Conservation (phyloP, 768 basidiomycete species). For the Leccinum subtestaceum region DNA sequence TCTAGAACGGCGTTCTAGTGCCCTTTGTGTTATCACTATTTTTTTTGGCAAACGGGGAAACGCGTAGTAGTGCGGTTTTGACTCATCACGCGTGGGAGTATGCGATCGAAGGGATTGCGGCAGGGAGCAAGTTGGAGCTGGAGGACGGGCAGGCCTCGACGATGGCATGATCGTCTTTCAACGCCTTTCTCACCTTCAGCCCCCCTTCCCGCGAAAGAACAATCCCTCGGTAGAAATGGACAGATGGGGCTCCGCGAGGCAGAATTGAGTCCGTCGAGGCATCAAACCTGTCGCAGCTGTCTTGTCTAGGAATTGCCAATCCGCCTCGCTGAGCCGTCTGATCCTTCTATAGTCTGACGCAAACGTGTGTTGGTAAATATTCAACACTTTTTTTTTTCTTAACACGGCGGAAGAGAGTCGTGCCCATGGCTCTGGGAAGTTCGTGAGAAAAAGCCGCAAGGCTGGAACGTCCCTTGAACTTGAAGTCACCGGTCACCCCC, state of each 20-base stretch:
- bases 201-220: not conserved
- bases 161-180: not conserved
- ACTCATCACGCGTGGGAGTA: not conserved
- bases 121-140: not conserved
- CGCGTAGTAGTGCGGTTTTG: not conserved
- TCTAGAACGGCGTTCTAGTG: not conserved
- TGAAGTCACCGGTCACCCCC: constrained; percentile 1
- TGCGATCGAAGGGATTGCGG: not conserved
- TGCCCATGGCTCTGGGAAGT: not conserved
- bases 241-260: not conserved
- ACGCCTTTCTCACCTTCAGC: not conserved
- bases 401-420: not conserved
- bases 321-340: not conserved
- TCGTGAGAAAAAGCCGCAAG: constrained; percentile 2
- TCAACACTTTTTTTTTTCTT: not conserved
- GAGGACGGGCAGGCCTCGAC: not conserved
- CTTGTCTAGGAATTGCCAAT: not conserved
- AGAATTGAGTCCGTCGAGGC: not conserved
- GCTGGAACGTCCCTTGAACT: not conserved
- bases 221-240: not conserved
- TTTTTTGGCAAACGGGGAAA: not conserved
- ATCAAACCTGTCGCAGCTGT: not conserved
- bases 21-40: not conserved
- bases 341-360: constrained; percentile 9
- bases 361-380: constrained; percentile 10